Evolutionary conservation across 1,139 yeast species (phyloP).

Genomic region (Geotrichum aggregatum): DNA sequence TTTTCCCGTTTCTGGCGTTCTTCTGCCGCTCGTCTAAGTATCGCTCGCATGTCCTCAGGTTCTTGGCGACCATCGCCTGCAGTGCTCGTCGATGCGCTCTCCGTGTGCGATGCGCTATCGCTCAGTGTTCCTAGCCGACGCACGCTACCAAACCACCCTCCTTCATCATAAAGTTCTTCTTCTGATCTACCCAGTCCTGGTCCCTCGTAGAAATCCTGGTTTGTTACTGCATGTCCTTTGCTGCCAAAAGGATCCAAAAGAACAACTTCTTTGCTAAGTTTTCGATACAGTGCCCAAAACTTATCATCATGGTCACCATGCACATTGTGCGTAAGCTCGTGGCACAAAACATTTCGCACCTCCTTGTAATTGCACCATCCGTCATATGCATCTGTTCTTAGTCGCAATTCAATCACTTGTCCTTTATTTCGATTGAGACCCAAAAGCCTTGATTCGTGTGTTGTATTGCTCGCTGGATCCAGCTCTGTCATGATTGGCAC

Average conservation of each 20-base stretch:
- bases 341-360: constrained; percentile 40
- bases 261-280: constrained; percentile 38
- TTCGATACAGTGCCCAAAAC: constrained; percentile 40
- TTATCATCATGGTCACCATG: constrained; percentile 38
- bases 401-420: constrained; percentile 39
- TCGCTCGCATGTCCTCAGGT: constrained; percentile 24
- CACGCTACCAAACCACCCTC: constrained; percentile 31
- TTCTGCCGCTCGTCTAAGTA: constrained; percentile 30
- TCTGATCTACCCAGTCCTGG: constrained; percentile 24
- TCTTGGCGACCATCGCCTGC: background rate
- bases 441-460: constrained; percentile 31
- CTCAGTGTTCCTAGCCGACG: constrained; percentile 8
- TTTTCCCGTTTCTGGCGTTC: constrained; percentile 23
- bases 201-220: constrained; percentile 28
- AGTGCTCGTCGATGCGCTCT: background rate
- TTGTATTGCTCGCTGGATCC: constrained; percentile 41
- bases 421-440: constrained; percentile 41
- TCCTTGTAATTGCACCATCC: constrained; percentile 41
- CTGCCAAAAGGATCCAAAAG: constrained; percentile 36
- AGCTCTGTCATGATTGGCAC: constrained; percentile 41
- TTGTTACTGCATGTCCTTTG: constrained; percentile 23
- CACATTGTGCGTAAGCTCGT: constrained; percentile 42
- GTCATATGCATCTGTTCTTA: constrained; percentile 41
- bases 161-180: constrained; percentile 29
- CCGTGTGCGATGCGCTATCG: background rate